Evolutionary conservation across 192 early-diverging fungal species (phyloP).

Genomic region (Geranomyces variabilis): DNA sequence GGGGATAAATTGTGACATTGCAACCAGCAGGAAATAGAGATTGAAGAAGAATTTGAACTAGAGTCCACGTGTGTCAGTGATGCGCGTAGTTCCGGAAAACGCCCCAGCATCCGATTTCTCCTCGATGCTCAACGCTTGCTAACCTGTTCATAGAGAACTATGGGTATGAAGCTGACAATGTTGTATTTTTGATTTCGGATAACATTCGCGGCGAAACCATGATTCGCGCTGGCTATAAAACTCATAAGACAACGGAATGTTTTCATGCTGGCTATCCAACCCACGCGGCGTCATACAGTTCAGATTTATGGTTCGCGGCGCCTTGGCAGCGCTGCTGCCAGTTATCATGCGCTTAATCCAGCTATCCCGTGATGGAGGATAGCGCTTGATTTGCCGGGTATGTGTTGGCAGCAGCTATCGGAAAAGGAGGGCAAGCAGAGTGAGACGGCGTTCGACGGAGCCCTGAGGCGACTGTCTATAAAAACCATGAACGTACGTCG

Average conservation of each 20-base stretch:
- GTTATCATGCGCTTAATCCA: conserved; percentile 2
- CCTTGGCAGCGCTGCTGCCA: conserved; percentile 12
- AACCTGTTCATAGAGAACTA: conserved; percentile 94
- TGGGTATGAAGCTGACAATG: conserved; percentile 83
- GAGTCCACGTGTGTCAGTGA: background rate
- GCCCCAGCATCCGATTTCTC: background rate
- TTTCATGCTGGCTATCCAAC: background rate
- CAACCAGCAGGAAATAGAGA: conserved; percentile 90
- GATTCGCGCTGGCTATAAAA: conserved; percentile 3
- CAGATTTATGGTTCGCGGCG: conserved; percentile 18
- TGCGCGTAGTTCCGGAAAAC: background rate
- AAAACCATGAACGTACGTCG: conserved; percentile 6
- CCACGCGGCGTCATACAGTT: background rate
- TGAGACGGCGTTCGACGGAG: background rate
- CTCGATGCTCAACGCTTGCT: background rate
- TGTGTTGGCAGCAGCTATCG: conserved; percentile 23
- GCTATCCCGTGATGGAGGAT: background rate
- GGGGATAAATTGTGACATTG: conserved; percentile 89
- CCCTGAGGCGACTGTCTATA: background rate
- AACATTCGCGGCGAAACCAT: conserved; percentile 67
- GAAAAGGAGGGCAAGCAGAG: background rate
- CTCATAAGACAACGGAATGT: background rate
- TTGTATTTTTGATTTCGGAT: conserved; percentile 95
- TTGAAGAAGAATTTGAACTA: conserved; percentile 97
- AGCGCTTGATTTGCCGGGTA: background rate